Conservation (phyloP, 2,329 filamentous ascomycete species). For the Aspergillus fructus region DNA sequence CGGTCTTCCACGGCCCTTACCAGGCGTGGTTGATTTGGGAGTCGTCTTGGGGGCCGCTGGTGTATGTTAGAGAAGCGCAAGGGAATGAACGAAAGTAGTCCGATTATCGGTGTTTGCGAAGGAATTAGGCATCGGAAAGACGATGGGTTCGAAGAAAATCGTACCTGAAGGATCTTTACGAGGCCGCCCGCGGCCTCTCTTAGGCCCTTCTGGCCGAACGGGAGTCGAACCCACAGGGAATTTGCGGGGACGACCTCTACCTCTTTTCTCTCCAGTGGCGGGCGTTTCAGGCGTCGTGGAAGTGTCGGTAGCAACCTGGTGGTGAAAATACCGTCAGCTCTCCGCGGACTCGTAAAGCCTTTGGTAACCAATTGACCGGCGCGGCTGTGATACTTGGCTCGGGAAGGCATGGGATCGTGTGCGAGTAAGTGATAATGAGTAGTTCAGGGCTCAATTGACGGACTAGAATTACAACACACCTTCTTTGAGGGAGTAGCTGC, state of each 20-base stretch:
- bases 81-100: background rate
- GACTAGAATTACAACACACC: slow-evolving; percentile 13
- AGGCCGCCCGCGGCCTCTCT: slow-evolving; percentile 35
- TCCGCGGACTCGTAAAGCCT: background rate
- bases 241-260: slow-evolving; percentile 36
- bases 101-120: background rate
- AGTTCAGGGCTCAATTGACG: background rate
- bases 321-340: slow-evolving; percentile 8
- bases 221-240: slow-evolving; percentile 25
- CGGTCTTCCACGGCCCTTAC: slow-evolving; percentile 24
- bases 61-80: slow-evolving; percentile 1
- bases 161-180: slow-evolving; percentile 25
- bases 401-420: background rate
- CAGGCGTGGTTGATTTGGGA: slow-evolving; percentile 16
- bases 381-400: background rate
- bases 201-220: slow-evolving; percentile 27
- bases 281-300: slow-evolving; percentile 13
- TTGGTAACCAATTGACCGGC: background rate
- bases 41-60: slow-evolving; percentile 12
- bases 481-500: slow-evolving; percentile 25
- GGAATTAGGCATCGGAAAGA: background rate
- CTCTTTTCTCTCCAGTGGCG: slow-evolving; percentile 30
- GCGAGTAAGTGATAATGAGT: background rate
- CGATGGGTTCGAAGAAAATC: background rate
- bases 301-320: slow-evolving; percentile 12